Percentiles rank a stretch among this genome's conserved stretches.
Conservation (phyloP, 1,284 basidiomycete genomes). For the Cutaneotrichosporon cavernicola region DNA sequence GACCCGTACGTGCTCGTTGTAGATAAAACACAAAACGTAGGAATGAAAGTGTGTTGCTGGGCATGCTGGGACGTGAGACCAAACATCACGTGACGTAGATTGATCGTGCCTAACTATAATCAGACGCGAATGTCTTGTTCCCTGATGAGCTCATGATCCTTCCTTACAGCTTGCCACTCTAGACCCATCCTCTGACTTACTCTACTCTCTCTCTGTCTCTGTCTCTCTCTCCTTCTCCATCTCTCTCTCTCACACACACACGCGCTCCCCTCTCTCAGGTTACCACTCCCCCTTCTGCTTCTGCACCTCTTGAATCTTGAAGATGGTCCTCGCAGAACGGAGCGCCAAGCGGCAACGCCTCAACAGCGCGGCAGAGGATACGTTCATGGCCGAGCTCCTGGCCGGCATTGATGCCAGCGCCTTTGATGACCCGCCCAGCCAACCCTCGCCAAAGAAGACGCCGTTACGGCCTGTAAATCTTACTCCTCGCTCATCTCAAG, state of each 20-base stretch:
- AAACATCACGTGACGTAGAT: conserved; percentile 3
- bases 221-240: neutral
- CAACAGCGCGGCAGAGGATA: conserved; percentile 31
- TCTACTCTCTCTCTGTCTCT: neutral
- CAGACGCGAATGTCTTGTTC: conserved; percentile 7
- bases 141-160: neutral
- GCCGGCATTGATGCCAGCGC: conserved; percentile 49
- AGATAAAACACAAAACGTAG: conserved; percentile 1
- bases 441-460: conserved; percentile 12
- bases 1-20: neutral
- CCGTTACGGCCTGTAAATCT: neutral
- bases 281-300: neutral
- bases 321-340: neutral
- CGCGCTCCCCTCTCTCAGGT: neutral
- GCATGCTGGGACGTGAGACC: no score
- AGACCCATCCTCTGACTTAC: no score
- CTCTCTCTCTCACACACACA: no score
- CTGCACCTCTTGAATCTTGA: conserved; percentile 12
- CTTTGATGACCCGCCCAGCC: conserved; percentile 30
- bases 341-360: conserved; percentile 11
- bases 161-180: no score
- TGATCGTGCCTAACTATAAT: neutral
- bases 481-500: neutral
- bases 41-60: neutral
- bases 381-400: conserved; percentile 48